phyloP scores from a whole-genome alignment of 2,329 filamentous ascomycete species.

The Aspergillus sp. region DNA sequence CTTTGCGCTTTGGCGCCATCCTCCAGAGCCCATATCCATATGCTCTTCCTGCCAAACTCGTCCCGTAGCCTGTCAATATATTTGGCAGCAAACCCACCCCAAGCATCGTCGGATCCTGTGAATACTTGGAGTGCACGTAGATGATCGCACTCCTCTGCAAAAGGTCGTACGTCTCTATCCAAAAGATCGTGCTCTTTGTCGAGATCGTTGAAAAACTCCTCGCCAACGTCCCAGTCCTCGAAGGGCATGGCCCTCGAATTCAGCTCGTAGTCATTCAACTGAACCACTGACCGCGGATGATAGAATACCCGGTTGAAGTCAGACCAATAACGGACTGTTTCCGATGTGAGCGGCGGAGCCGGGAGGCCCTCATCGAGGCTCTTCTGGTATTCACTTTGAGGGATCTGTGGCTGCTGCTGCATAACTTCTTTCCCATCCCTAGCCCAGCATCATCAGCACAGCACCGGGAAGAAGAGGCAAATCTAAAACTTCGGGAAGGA shows the following conservation, averaged over 20 bases:
- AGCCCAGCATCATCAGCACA: slow-evolving; percentile 1
- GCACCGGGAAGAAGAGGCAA: not conserved
- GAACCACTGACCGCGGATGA: slow-evolving; percentile 77
- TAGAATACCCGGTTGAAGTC: slow-evolving; percentile 91
- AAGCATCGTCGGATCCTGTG: slow-evolving; percentile 63
- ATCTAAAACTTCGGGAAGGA: no score
- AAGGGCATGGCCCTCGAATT: slow-evolving; percentile 74
- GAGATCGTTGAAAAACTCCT: slow-evolving; percentile 62
- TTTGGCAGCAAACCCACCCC: slow-evolving; percentile 65
- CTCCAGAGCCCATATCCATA: slow-evolving; percentile 82
- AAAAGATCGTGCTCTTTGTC: slow-evolving; percentile 77
- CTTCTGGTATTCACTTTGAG: slow-evolving; percentile 65
- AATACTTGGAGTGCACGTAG: slow-evolving; percentile 80
- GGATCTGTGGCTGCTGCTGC: slow-evolving; percentile 59
- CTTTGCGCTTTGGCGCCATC: slow-evolving; percentile 47
- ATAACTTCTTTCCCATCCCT: slow-evolving; percentile 61
- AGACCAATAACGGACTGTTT: slow-evolving; percentile 86
- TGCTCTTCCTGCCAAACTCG: slow-evolving; percentile 77
- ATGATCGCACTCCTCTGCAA: slow-evolving; percentile 86
- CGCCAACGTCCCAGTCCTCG: slow-evolving; percentile 63
- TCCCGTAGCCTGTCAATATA: slow-evolving; percentile 74
- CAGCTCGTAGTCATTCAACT: slow-evolving; percentile 78
- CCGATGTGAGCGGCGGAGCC: slow-evolving; percentile 55
- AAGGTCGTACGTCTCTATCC: slow-evolving; percentile 80
- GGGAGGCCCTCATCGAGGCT: slow-evolving; percentile 63